Conservation (phyloP, 2,329 filamentous ascomycete species). For the Diaporthe sp. region DNA sequence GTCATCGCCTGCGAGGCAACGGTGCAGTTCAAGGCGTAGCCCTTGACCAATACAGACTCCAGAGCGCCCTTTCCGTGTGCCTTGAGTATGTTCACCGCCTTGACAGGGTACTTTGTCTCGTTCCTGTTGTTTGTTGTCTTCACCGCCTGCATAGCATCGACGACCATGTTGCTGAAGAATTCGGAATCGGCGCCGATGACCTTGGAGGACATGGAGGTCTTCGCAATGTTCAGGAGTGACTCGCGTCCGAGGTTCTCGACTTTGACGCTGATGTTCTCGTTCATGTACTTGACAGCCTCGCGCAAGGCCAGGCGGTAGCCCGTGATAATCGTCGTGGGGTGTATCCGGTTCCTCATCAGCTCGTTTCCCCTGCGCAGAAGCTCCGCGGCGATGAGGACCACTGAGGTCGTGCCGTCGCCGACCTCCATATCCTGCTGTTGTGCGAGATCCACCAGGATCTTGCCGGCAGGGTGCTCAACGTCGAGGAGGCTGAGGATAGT, state of each 20-base stretch:
- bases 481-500: constrained; percentile 96
- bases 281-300: constrained; percentile 98
- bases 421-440: constrained; percentile 99
- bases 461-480: constrained; percentile 97
- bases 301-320: constrained; percentile 95
- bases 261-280: constrained; percentile 96
- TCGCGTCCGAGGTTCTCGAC: constrained; percentile 93
- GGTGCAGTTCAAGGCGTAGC: constrained; percentile 98
- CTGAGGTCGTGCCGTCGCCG: constrained; percentile 97
- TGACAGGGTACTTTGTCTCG: constrained; percentile 97
- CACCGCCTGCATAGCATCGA: constrained; percentile 95
- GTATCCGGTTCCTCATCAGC: constrained; percentile 99
- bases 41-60: constrained; percentile 93
- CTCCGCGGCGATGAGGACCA: constrained; percentile 97
- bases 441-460: constrained; percentile 97
- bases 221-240: constrained; percentile 93
- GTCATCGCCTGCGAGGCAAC: constrained; percentile 98
- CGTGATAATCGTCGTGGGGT: constrained; percentile 99
- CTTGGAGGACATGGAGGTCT: constrained; percentile 99
- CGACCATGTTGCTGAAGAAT: constrained; percentile 97
- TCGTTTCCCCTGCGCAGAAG: constrained; percentile 95
- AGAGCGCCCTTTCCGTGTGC: constrained; percentile 93
- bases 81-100: constrained; percentile 98
- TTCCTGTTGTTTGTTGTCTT: constrained; percentile 92
- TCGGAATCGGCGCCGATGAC: constrained; percentile 96